Conservation (phyloP, 768 basidiomycete genomes). For the Chalciporus piperatus region DNA sequence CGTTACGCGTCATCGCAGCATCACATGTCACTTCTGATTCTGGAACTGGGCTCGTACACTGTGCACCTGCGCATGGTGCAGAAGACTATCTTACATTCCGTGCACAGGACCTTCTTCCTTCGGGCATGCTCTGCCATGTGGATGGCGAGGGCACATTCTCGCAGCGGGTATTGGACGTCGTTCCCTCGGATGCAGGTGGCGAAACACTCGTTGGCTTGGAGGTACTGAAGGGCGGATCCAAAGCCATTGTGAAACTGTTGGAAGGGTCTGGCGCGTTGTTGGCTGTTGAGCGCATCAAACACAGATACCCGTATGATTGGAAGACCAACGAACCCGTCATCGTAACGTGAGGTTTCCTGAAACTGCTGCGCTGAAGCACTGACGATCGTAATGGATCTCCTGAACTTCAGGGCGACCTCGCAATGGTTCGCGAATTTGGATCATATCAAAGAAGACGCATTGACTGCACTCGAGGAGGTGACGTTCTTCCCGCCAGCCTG, state of each 20-base stretch:
- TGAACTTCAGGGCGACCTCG: constrained; percentile 67
- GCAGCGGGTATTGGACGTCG: constrained; percentile 50
- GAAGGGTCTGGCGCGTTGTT: constrained; percentile 51
- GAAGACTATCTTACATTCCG: constrained; percentile 87
- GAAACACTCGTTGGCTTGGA: constrained; percentile 61
- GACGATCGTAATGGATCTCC: background rate
- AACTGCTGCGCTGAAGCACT: background rate
- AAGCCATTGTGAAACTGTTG: constrained; percentile 62
- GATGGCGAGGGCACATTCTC: constrained; percentile 74
- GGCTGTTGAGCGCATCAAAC: constrained; percentile 68
- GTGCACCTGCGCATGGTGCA: constrained; percentile 89
- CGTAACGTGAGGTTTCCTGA: constrained; percentile 58
- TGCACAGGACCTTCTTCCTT: constrained; percentile 46
- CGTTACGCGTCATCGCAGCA: constrained; percentile 57
- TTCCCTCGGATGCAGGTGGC: constrained; percentile 37
- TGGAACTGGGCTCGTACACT: constrained; percentile 96
- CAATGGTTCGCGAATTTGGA: constrained; percentile 98
- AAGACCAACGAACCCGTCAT: constrained; percentile 92
- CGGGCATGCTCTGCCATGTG: constrained; percentile 75
- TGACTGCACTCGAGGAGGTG: constrained; percentile 66
- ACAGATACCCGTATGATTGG: constrained; percentile 97
- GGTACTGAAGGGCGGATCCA: constrained; percentile 72
- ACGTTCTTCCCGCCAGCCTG: constrained; percentile 74
- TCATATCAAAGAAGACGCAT: constrained; percentile 72
- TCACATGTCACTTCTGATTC: constrained; percentile 79